phyloP scores from a whole-genome alignment of 1,284 basidiomycete species.

The Bondarzewia mesenterica region DNA sequence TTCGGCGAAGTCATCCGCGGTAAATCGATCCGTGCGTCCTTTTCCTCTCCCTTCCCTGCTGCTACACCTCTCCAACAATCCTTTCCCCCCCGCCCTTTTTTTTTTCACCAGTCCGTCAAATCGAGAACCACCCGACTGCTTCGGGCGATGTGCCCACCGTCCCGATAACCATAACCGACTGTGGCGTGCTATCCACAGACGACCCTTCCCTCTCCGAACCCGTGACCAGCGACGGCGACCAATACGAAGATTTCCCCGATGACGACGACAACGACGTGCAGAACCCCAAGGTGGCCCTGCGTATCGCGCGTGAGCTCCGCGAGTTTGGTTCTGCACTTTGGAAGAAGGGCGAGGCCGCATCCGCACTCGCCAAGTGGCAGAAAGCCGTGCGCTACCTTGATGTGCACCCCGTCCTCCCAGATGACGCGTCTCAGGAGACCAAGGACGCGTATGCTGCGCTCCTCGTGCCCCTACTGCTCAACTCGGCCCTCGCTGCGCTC shows the following conservation, averaged over 20 bases:
- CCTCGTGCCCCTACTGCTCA: slow-evolving; percentile 75
- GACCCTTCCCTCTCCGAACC: slow-evolving; percentile 45
- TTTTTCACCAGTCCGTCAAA: slow-evolving; percentile 60
- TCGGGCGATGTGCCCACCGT: slow-evolving; percentile 59
- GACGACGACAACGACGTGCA: slow-evolving; percentile 50
- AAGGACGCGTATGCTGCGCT: slow-evolving; percentile 54
- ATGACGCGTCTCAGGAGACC: slow-evolving; percentile 47
- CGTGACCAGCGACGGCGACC: slow-evolving; percentile 41
- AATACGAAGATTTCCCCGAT: slow-evolving; percentile 78
- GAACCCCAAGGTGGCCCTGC: slow-evolving; percentile 54
- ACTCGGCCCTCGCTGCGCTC: slow-evolving; percentile 75
- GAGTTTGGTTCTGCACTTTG: slow-evolving; percentile 70
- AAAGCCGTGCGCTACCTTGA: slow-evolving; percentile 92
- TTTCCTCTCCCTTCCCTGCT: slow-evolving; percentile 7
- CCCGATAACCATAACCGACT: slow-evolving; percentile 63
- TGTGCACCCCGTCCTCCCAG: slow-evolving; percentile 67
- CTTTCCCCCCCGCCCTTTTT: neutral
- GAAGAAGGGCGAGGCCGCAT: slow-evolving; percentile 71
- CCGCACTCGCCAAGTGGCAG: slow-evolving; percentile 72
- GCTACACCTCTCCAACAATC: too few species aligned
- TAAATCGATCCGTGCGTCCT: slow-evolving; percentile 61
- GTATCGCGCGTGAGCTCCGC: slow-evolving; percentile 60
- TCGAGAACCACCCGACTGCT: slow-evolving; percentile 67
- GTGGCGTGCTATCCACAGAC: slow-evolving; percentile 59
- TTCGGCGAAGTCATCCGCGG: slow-evolving; percentile 82